Conservation (phyloP, 2,329 filamentous ascomycete genomes). For the Ceratocystis cubensis region DNA sequence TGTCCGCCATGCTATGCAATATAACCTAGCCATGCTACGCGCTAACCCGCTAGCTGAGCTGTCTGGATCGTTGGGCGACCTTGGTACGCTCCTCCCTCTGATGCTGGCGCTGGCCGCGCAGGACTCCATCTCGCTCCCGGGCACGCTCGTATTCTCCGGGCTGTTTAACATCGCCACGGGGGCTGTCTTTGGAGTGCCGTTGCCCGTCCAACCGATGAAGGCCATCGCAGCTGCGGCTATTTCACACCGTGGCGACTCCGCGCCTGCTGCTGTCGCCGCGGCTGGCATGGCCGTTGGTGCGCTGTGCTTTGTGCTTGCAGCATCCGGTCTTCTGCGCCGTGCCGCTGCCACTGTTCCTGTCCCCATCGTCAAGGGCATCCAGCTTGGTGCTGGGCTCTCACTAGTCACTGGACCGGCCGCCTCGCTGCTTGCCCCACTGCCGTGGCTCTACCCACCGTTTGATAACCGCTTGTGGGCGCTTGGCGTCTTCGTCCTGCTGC, state of each 20-base stretch:
- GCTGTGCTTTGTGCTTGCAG: conserved; percentile 62
- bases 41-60: conserved; percentile 53
- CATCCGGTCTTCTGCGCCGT: conserved; percentile 65
- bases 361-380: conserved; percentile 86
- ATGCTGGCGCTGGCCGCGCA: conserved; percentile 75
- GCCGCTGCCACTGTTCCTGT: conserved; percentile 65
- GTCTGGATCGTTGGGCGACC: conserved; percentile 74
- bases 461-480: conserved; percentile 72
- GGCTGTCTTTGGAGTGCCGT: conserved; percentile 68
- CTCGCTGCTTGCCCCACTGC: conserved; percentile 52
- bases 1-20: conserved; percentile 29
- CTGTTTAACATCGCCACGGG: conserved; percentile 78
- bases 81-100: conserved; percentile 79
- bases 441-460: conserved; percentile 54
- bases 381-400: conserved; percentile 79
- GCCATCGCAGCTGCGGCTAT: conserved; percentile 90
- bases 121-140: conserved; percentile 65
- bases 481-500: conserved; percentile 57
- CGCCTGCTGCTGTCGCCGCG: conserved; percentile 47
- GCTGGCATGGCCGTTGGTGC: conserved; percentile 62
- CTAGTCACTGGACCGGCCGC: conserved; percentile 66
- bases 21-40: conserved; percentile 40
- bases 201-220: conserved; percentile 85
- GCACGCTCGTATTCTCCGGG: conserved; percentile 79
- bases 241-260: conserved; percentile 43